Base-by-base conservation (phyloP, 257 asterid species). In the Solanum piurae region DNA sequence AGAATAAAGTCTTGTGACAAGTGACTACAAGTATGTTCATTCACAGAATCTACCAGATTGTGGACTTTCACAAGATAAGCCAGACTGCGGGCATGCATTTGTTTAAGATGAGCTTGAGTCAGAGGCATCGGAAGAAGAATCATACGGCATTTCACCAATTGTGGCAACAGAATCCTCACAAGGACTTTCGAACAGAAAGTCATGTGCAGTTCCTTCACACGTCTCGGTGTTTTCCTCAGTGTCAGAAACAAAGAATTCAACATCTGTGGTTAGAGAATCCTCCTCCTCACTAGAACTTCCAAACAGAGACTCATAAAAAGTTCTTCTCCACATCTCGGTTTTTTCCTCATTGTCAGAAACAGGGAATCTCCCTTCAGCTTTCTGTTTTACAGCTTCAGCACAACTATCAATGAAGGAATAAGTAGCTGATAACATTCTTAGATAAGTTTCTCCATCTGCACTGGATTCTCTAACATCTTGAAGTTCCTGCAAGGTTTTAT, bases 401-500 rank as follows among this genome's bases (percentile, higher is more conserved):
- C 82, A 13, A 87, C 73, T 11, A 64, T 66, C 36, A 27, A 66
- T 66, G 74, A 27, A 25, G 36, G 36, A 66, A 12, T 14, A 2
- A 66, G 31, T 25, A 62, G 21, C 23, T 52, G 23, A 27, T 66
- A 66, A 27, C 16, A 12, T 66, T 66, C 36, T 27, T 27, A 64
- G 73, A 25, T n/a, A 25, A 79, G 73, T 89, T 87, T 83, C 87
- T 86, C 83, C 75, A 64, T 82, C 91, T 49, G 90, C 76, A 86
- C 31, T 66, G 60, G 87, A 86, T 25, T 46, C 29, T 34, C 82
- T 85, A 31, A 64, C 86, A 34, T 88, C 73, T 85, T 66, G 87
- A 91, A 88, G 55, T 89, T 89, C 93, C 91, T 86, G 88, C 46
- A 83, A 52, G 72, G 89, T 85, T 58, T 91, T 86, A 29, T 40